These are phyloP conservation scores for Stylosanthes scabra DNA, from an alignment of 331 rosid species.

Conservation along the genomic window DNA sequence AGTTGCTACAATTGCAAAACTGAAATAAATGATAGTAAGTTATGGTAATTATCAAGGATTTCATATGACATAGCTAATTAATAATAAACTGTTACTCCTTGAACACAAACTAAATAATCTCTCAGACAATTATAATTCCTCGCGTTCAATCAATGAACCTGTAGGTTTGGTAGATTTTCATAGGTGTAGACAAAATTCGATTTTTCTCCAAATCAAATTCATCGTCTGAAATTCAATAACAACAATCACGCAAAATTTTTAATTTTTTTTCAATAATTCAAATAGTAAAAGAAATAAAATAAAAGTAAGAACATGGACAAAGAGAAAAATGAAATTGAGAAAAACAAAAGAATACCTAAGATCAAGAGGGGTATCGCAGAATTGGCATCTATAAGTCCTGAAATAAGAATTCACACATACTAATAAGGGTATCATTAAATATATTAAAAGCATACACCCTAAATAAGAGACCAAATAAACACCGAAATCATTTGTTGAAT, in stretches of 20 bases:
- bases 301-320: no score
- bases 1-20: not conserved
- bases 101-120: slow-evolving; percentile 3
- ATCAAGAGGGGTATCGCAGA: slow-evolving; percentile 69
- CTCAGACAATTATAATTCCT: not conserved
- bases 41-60: slow-evolving; percentile 11
- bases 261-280: not conserved
- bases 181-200: not conserved
- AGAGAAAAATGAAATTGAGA: not conserved
- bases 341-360: slow-evolving; percentile 55
- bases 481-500: no score
- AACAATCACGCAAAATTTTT: not conserved
- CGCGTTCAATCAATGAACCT: not conserved
- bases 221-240: not conserved
- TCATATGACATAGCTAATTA: not conserved
- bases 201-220: slow-evolving; percentile 8
- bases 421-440: no score
- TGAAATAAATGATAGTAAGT: slow-evolving; percentile 14
- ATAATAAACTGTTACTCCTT: not conserved
- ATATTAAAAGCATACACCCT: no score
- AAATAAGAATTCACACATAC: no score
- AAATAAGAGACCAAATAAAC: no score
- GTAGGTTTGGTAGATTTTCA: not conserved
- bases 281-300: not conserved
- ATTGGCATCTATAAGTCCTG: slow-evolving; percentile 64